Conservation (phyloP, 345 rosid species). For the Ailanthus altissimus region DNA sequence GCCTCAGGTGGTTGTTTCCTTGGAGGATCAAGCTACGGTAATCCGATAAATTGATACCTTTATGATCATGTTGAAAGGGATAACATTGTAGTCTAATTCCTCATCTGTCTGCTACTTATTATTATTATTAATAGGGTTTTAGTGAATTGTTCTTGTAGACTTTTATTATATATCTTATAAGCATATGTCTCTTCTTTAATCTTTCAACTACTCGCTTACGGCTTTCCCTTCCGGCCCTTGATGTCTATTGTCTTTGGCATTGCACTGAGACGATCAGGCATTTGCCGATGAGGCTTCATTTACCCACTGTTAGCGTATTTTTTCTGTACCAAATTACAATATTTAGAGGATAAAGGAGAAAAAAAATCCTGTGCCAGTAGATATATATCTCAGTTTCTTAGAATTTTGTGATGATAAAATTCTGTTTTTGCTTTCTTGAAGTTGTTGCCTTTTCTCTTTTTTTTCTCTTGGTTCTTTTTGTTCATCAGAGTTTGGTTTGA, state of each 20-base stretch:
- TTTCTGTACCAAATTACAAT: slow-evolving; percentile 16
- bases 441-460: slow-evolving; percentile 17
- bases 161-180: slow-evolving; percentile 14
- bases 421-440: slow-evolving; percentile 31
- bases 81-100: slow-evolving; percentile 17
- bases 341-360: slow-evolving; percentile 15
- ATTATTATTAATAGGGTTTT: slow-evolving; percentile 29
- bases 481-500: slow-evolving; percentile 22
- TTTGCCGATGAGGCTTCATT: slow-evolving; percentile 32
- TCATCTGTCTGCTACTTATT: slow-evolving; percentile 31
- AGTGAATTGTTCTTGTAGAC: slow-evolving; percentile 28
- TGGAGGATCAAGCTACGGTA: slow-evolving; percentile 66
- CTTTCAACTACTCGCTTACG: slow-evolving; percentile 24
- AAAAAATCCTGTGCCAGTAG: slow-evolving; percentile 25
- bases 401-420: slow-evolving; percentile 21
- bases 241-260: slow-evolving; percentile 24
- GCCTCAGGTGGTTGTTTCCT: slow-evolving; percentile 60
- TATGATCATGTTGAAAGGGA: slow-evolving; percentile 16
- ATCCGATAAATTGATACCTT: slow-evolving; percentile 52
- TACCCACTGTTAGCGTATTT: slow-evolving; percentile 9
- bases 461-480: slow-evolving; percentile 7
- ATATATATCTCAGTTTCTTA: slow-evolving; percentile 21
- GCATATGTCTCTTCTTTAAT: slow-evolving; percentile 3
- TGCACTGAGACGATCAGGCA: slow-evolving; percentile 21
- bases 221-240: slow-evolving; percentile 10